Base-by-base conservation (phyloP, 129 eudicot genomes). In the Flaveria robusta region DNA sequence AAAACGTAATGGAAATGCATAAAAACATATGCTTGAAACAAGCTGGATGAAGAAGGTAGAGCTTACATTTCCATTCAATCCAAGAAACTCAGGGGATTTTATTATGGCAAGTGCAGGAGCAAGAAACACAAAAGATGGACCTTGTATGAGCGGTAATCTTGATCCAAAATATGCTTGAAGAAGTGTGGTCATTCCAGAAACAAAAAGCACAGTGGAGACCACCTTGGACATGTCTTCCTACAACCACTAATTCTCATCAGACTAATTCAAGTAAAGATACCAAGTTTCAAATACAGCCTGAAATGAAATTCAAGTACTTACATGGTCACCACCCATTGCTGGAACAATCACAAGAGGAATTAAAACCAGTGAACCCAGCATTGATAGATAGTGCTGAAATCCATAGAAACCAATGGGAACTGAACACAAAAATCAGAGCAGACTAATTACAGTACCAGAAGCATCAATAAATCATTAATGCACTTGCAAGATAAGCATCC, bases 321-420 rank as follows among this genome's bases (percentile, higher is more conserved):
- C 98, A 84, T 87, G 77, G 74, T 84, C 81, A 66, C 98, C 98
- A 70, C 98, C 98, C 98, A 94, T 94, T 65, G 94, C 97, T 42
- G 98, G 97, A 79, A 94, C 97, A 56, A 94, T 88, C 47, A 94
- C 97, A 26, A 94, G 97, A 31, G 98, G 98, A 66, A 94, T 84
- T 11, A 94, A 83, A 59, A 94, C 84, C 83, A 94, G 60, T n/a
- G 98, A 91, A 29, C 97, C 97, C 85, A 94, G 41, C 60, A 91
- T 94, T 14, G 98, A 94, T 29, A 94, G 72, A 74, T 85, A 91
- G 77, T 94, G 98, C 66, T 94, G 98, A 58, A 91, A 71, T 52
- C 98, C 98, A 60, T 94, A 94, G 16, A 94, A 75, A 5, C 98
- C 93, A 51, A 91, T 88, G 7, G 97, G 96, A 82, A 94, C 98